Percentiles rank a stretch among this genome's conserved stretches.
Conservation (phyloP, 164 flowering plant species). For the Berberis thunbergii region DNA sequence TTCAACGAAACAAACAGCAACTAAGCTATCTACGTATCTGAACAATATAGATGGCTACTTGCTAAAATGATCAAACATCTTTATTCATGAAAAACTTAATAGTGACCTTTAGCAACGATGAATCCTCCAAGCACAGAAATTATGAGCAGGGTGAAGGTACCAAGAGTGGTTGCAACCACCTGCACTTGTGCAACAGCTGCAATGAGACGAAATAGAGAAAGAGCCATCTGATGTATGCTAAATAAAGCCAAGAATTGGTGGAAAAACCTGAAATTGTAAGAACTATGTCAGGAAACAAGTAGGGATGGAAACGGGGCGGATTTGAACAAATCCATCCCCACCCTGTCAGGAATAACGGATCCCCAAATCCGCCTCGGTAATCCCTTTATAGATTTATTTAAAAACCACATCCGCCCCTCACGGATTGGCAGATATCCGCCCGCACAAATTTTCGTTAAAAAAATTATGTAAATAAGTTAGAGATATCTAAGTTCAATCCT, state of each 20-base stretch:
- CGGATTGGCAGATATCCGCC: too few relatives aligned
- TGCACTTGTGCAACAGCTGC: conserved; percentile 41
- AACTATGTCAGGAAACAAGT: conserved; percentile 2
- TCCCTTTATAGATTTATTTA: too few relatives aligned
- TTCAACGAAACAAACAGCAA: neutral
- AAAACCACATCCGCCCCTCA: too few relatives aligned
- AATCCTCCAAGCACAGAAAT: conserved; percentile 63
- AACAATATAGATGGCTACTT: neutral
- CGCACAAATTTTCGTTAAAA: too few relatives aligned
- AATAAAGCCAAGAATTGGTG: conserved; percentile 39
- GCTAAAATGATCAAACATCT: neutral
- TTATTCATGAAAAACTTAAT: too few relatives aligned
- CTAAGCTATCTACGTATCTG: neutral
- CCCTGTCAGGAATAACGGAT: too few relatives aligned
- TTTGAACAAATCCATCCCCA: too few relatives aligned
- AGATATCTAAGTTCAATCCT: too few relatives aligned
- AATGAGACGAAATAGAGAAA: conserved; percentile 46
- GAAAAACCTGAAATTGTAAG: conserved; percentile 30
- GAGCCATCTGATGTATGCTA: conserved; percentile 45
- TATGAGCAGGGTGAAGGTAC: conserved; percentile 36
- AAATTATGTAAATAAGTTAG: too few relatives aligned
- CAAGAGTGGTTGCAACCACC: conserved; percentile 38
- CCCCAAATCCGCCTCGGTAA: too few relatives aligned
- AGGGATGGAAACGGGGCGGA: neutral
- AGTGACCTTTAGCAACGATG: conserved; percentile 48